Evolutionary conservation across 2,329 filamentous ascomycete species (phyloP), one percentile per base, ranked within the genome.

Genomic region (Sporothrix euskadiensis): DNA sequence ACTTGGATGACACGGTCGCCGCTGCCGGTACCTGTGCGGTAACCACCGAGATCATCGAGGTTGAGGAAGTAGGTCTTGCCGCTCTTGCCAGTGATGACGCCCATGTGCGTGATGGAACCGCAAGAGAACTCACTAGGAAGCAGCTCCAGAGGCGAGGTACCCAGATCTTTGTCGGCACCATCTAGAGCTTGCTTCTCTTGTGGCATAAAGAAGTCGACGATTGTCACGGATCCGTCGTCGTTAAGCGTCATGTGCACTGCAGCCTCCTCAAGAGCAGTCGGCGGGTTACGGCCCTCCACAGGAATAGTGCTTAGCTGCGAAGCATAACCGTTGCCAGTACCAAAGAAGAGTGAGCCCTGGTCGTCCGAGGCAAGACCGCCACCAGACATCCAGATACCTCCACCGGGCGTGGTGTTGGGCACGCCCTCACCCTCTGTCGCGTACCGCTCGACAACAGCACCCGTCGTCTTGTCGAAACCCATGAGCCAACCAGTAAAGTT

Each of bases 401-500:
- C 84, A 61, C 83, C 82, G 6, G 79, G 79, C 30, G 82, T 80
- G 0, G 80, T 82, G 73, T 80, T 82, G 3, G 78, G 77, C 69
- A 85, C 83, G 12, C 81, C 81, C 0, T 80, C 83, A 47, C 83
- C 84, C 77, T 85, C 79, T 7, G 80, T 85, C 2, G 84, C 81
- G 59, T 80, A 85, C 56, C 80, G 79, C 73, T 85, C 83, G 8
- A 86, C 82, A 8, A 83, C 78, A 4, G 77, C 77, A n/a, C 84
- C 84, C 26, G 81, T 83, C 0, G 79, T 82, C 75, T 84, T 85
- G 76, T 86, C 81, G 78, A 83, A 84, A 12, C 84, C 84, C 63
- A 86, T 82, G 69, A 86, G 80, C 78, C 84, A 84, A 69, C 85
- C 84, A 9, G 84, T 86, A 71, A 85, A 85, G 76, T 86, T 86